phyloP scores from a whole-genome alignment of 176 grass and related monocot species.

The Paspalum notatum region DNA sequence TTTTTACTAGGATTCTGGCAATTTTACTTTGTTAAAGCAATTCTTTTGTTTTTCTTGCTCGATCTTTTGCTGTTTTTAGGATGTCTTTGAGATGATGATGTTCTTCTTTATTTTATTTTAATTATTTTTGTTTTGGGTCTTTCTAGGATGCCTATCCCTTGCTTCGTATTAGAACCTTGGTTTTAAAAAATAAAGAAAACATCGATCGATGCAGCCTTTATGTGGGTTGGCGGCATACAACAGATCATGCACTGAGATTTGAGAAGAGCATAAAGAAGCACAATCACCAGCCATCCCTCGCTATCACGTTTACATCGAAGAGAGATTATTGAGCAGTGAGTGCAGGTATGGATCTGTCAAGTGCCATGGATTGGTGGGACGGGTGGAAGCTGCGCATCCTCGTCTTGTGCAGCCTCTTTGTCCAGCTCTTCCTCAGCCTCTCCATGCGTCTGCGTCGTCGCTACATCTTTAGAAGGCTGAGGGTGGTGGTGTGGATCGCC shows the following conservation, averaged over 20 bases:
- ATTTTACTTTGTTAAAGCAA: not conserved
- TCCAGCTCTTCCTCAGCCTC: not conserved
- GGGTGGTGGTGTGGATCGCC: not conserved
- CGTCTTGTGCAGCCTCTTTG: not conserved
- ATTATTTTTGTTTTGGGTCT: too few species aligned
- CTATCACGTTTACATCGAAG: not conserved
- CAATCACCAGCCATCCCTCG: too few species aligned
- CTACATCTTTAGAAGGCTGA: not conserved
- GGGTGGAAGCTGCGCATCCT: not conserved
- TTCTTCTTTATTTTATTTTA: too few species aligned
- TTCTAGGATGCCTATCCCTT: not conserved
- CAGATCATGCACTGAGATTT: too few species aligned
- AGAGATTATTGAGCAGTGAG: not conserved
- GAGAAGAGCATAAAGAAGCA: not conserved
- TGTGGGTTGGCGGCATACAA: too few species aligned
- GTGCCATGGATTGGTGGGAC: not conserved
- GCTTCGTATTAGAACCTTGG: not conserved
- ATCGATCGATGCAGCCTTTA: too few species aligned
- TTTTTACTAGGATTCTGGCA: not conserved
- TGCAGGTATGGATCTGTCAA: not conserved
- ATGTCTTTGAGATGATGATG: too few species aligned
- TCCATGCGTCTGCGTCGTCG: rapidly evolving
- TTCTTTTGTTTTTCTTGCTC: not conserved
- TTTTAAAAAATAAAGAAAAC: too few species aligned
- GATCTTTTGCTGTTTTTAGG: not conserved